A percentile compares a stretch with the other conserved stretches of the same genome.
These are phyloP conservation scores for Lophiotrema nucula DNA, from an alignment of 495 filamentous ascomycete species.

Conservation along the genomic window DNA sequence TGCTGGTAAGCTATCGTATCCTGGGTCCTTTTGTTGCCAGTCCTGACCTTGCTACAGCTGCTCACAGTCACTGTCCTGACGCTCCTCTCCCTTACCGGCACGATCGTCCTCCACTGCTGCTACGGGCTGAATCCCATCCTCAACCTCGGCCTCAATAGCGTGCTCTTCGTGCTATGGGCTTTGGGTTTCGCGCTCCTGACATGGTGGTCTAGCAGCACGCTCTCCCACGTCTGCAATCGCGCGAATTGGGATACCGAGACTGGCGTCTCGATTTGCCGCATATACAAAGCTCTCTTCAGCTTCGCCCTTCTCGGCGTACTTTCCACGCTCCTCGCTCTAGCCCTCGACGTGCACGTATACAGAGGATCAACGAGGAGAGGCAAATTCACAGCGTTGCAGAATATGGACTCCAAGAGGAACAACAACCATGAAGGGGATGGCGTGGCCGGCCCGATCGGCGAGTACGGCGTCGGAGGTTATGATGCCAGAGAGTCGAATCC, in stretches of 20 bases:
- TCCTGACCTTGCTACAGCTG: no score
- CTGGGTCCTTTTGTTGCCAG: neutral
- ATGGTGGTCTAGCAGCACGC: conserved; percentile 57
- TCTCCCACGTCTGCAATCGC: conserved; percentile 56
- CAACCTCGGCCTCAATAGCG: conserved; percentile 54
- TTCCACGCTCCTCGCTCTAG: conserved; percentile 49
- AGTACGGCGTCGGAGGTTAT: neutral
- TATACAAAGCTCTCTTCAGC: conserved; percentile 67
- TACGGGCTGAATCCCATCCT: conserved; percentile 56
- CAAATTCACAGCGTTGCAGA: conserved; percentile 44
- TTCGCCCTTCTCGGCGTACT: conserved; percentile 57
- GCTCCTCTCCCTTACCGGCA: conserved; percentile 52
- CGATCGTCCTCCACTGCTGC: conserved; percentile 56
- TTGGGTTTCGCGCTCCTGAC: conserved; percentile 56
- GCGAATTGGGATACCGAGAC: conserved; percentile 57
- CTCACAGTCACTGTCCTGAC: conserved; percentile 56
- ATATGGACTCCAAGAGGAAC: conserved; percentile 10
- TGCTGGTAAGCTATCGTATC: conserved; percentile 51
- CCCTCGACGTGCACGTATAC: conserved; percentile 52
- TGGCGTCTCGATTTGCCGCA: conserved; percentile 59
- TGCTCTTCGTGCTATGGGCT: conserved; percentile 56
- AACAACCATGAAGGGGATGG: neutral
- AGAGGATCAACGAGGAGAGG: conserved; percentile 48
- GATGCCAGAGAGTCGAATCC: conserved; percentile 4
- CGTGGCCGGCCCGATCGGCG: no score